phyloP scores from a whole-genome alignment of 2,329 filamentous ascomycete genomes.

The Didymella segeticola region DNA sequence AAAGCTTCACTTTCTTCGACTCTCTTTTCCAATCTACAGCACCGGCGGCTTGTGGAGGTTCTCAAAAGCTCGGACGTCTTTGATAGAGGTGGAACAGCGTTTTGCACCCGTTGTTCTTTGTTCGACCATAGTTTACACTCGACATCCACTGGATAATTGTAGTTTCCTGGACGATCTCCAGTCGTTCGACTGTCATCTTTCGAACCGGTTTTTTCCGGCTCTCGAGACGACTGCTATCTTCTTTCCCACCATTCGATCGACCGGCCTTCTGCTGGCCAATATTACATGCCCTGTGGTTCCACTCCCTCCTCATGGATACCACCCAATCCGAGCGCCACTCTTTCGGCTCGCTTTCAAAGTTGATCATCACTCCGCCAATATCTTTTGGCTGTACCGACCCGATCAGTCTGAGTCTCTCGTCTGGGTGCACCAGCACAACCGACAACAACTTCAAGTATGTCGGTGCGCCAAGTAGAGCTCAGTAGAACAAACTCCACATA shows the following conservation, averaged over 20 bases:
- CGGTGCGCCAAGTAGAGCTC: background rate
- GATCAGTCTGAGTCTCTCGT: slow-evolving; percentile 9
- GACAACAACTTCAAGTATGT: background rate
- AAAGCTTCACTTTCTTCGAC: background rate
- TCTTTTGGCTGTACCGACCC: background rate
- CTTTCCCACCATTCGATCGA: slow-evolving; percentile 1
- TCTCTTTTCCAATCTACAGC: slow-evolving; percentile 11
- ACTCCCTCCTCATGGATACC: slow-evolving; percentile 14
- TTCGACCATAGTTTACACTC: slow-evolving; percentile 17
- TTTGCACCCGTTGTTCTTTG: slow-evolving; percentile 7
- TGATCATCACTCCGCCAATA: slow-evolving; percentile 10
- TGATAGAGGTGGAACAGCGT: slow-evolving; percentile 9
- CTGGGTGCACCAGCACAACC: background rate
- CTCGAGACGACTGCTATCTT: background rate
- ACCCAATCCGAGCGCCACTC: slow-evolving; percentile 8
- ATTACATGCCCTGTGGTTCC: slow-evolving; percentile 8
- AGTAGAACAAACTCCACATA: slow-evolving; percentile 1
- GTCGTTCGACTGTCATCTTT: background rate
- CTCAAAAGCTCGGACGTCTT: slow-evolving; percentile 15
- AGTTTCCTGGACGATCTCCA: slow-evolving; percentile 1
- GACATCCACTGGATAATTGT: slow-evolving; percentile 16
- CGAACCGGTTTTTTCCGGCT: background rate
- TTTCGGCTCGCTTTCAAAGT: slow-evolving; percentile 5
- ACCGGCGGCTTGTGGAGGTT: slow-evolving; percentile 11
- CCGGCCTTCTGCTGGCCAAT: background rate